These are phyloP conservation scores for Pinus albicaulis DNA, from an alignment of 75 land plant species.

Conservation along the genomic window DNA sequence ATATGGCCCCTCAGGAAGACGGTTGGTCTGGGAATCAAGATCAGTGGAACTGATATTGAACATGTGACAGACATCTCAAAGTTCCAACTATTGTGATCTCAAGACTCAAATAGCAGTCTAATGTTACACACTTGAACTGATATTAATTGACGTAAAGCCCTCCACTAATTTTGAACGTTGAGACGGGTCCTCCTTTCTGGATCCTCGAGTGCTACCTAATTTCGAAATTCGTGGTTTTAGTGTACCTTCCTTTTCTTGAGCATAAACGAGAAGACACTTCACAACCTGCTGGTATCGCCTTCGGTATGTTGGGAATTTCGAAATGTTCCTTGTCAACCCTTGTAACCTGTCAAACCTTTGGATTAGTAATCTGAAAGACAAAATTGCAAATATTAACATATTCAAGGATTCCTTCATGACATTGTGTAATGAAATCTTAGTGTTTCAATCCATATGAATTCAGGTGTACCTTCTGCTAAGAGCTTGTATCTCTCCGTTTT, in stretches of 20 bases:
- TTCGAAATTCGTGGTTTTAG: background rate
- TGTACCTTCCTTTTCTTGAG: slow-evolving; percentile 20
- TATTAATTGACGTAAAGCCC: slow-evolving; percentile 3
- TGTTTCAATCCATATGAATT: background rate
- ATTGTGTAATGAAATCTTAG: background rate
- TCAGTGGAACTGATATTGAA: background rate
- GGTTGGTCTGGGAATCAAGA: background rate
- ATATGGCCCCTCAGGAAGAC: background rate
- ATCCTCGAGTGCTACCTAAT: background rate
- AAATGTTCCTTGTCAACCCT: slow-evolving; percentile 51
- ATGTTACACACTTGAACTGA: slow-evolving; percentile 1
- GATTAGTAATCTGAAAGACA: background rate
- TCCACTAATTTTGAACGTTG: background rate
- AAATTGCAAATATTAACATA: background rate
- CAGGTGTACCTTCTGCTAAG: slow-evolving; percentile 70
- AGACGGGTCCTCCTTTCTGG: background rate
- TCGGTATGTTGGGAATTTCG: slow-evolving; percentile 63
- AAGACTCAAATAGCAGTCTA: background rate
- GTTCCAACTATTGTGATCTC: background rate
- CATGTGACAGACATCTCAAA: background rate
- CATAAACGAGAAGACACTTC: slow-evolving; percentile 33
- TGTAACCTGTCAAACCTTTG: slow-evolving; percentile 30
- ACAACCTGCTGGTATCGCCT: slow-evolving; percentile 49
- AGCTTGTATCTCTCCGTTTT: slow-evolving; percentile 79
- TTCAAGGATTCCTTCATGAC: background rate